phyloP scores from a whole-genome alignment of 805 yeast genomes.

The Ogataea nitratoaversa region DNA sequence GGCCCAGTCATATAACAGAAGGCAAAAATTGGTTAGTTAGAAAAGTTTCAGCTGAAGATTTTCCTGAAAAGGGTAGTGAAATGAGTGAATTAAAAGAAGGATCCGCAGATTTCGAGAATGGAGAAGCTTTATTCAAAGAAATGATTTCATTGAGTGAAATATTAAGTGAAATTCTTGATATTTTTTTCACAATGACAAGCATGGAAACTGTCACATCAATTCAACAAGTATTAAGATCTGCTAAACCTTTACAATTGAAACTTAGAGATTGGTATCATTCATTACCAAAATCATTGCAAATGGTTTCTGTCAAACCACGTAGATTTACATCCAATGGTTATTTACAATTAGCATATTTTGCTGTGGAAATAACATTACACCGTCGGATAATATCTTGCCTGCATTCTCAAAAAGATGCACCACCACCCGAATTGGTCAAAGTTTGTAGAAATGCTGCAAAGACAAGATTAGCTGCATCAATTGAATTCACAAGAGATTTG shows the following conservation, averaged over 20 bases:
- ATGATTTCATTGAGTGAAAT: constrained; percentile 64
- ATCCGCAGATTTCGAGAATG: constrained; percentile 66
- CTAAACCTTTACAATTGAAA: constrained; percentile 75
- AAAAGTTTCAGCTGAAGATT: constrained; percentile 66
- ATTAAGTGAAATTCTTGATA: constrained; percentile 64
- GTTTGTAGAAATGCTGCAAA: constrained; percentile 86
- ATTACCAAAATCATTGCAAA: constrained; percentile 59
- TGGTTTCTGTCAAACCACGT: constrained; percentile 55
- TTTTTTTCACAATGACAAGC: constrained; percentile 69
- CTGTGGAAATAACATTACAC: constrained; percentile 84
- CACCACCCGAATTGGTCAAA: constrained; percentile 49
- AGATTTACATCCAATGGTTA: constrained; percentile 72
- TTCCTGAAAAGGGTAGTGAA: constrained; percentile 58
- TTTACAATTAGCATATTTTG: constrained; percentile 80
- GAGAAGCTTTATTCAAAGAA: constrained; percentile 63
- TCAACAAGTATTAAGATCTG: constrained; percentile 64
- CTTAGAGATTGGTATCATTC: constrained; percentile 76
- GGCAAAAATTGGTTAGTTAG: constrained; percentile 78
- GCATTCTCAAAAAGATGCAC: constrained; percentile 27
- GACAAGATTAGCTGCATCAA: constrained; percentile 75
- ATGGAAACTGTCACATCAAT: constrained; percentile 52
- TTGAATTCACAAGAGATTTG: constrained; percentile 70
- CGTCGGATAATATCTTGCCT: constrained; percentile 65
- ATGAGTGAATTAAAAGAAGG: constrained; percentile 42
- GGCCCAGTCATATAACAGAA: constrained; percentile 77